phyloP scores from a whole-genome alignment of 1,139 yeast species.

The Sugiyamaella sp. region DNA sequence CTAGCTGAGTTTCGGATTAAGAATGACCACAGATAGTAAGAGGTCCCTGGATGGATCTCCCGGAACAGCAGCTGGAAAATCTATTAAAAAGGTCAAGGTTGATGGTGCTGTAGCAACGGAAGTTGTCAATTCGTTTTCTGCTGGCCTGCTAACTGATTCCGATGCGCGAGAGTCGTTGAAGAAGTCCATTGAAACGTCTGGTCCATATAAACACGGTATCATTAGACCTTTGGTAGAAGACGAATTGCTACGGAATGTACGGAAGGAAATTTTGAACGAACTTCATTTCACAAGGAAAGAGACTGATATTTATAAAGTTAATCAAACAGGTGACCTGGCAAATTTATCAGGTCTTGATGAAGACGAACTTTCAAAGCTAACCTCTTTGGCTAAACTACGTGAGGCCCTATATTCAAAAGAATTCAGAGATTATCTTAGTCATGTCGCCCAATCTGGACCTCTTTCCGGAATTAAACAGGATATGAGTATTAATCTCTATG shows the following conservation, averaged over 20 bases:
- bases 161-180: slow-evolving; percentile 27
- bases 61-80: background rate
- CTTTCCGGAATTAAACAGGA: slow-evolving; percentile 89
- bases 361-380: slow-evolving; percentile 72
- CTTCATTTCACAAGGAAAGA: slow-evolving; percentile 93
- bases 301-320: slow-evolving; percentile 94
- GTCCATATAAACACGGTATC: slow-evolving; percentile 91
- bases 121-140: background rate
- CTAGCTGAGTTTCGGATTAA: background rate
- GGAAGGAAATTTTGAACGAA: slow-evolving; percentile 79
- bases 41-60: background rate
- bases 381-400: slow-evolving; percentile 73
- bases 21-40: slow-evolving; percentile 12
- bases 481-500: slow-evolving; percentile 88
- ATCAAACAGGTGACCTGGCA: slow-evolving; percentile 94
- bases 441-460: slow-evolving; percentile 85
- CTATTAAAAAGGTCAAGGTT: slow-evolving; percentile 13
- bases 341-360: slow-evolving; percentile 83
- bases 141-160: slow-evolving; percentile 17
- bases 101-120: slow-evolving; percentile 18
- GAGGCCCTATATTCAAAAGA: slow-evolving; percentile 85
- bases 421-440: slow-evolving; percentile 80
- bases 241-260: slow-evolving; percentile 70
- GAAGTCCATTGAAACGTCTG: slow-evolving; percentile 48
- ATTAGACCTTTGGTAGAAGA: slow-evolving; percentile 75